Evolutionary conservation across 2,329 filamentous ascomycete genomes (phyloP).

Genomic region (Scedosporium aurantiacum): DNA sequence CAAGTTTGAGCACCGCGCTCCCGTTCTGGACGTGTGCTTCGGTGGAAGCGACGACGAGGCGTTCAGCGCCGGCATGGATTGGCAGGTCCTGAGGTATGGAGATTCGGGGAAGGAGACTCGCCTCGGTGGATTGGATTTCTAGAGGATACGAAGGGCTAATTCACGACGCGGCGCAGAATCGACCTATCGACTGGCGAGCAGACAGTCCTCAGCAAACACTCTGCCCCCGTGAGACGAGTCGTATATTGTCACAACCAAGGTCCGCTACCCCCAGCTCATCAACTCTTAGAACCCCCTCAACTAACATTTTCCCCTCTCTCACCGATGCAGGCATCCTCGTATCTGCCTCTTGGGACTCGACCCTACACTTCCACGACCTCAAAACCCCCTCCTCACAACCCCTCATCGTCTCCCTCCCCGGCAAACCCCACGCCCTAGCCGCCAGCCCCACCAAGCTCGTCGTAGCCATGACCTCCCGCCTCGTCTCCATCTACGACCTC

Average conservation of each 20-base stretch:
- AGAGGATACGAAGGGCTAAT: too few species aligned
- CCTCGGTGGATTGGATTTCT: background rate
- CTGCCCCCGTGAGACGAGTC: constrained; percentile 69
- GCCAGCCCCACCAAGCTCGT: constrained; percentile 71
- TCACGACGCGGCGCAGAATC: constrained; percentile 30
- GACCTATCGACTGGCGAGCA: constrained; percentile 63
- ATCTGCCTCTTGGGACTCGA: constrained; percentile 88
- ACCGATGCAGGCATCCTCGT: constrained; percentile 53
- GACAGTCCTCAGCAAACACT: constrained; percentile 67
- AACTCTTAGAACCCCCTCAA: background rate
- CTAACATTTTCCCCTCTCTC: background rate
- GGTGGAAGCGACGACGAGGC: constrained; percentile 72
- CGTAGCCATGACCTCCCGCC: constrained; percentile 86
- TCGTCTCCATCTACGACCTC: constrained; percentile 93
- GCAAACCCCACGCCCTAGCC: constrained; percentile 82
- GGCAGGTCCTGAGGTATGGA: constrained; percentile 56
- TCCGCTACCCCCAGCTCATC: constrained; percentile 15
- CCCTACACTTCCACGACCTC: constrained; percentile 71
- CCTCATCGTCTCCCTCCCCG: constrained; percentile 61
- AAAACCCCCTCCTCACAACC: constrained; percentile 38
- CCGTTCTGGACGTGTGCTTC: constrained; percentile 86
- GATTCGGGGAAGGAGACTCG: background rate
- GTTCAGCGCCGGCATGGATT: constrained; percentile 79
- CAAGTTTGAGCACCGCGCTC: constrained; percentile 70
- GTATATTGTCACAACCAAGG: constrained; percentile 68